phyloP scores from a whole-genome alignment of 495 filamentous ascomycete species.

The Sabuloglossum arenarium region DNA sequence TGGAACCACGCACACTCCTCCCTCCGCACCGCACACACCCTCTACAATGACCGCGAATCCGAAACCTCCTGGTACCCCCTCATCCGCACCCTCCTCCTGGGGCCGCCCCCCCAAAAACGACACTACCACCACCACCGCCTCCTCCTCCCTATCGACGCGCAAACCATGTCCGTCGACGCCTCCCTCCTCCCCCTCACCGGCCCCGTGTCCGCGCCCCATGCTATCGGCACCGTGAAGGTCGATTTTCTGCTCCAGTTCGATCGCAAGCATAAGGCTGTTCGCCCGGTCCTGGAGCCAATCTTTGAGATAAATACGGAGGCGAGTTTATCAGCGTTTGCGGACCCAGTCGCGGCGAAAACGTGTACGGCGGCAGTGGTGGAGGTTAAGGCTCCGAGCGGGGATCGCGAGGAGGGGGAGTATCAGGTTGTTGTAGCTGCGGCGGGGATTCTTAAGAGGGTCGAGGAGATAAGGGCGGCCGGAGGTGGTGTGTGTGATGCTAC shows the following conservation, averaged over 20 bases:
- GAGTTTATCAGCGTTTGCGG: not conserved
- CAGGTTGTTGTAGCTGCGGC: not conserved
- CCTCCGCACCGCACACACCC: not conserved
- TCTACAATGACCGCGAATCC: not conserved
- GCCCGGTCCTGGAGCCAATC: not conserved
- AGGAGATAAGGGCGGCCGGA: not conserved
- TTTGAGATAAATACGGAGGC: not conserved
- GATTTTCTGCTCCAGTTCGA: not conserved
- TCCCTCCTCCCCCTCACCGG: not conserved
- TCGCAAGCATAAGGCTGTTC: not conserved
- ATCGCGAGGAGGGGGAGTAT: not conserved
- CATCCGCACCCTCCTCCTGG: not conserved
- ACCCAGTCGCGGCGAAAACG: not conserved
- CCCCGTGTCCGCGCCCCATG: not conserved
- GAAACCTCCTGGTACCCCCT: not conserved
- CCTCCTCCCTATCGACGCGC: not conserved
- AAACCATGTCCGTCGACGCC: not conserved
- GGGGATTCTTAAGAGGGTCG: not conserved
- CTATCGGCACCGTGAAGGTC: not conserved
- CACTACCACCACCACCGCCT: not conserved
- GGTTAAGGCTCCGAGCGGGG: not conserved
- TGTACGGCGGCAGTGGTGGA: not conserved
- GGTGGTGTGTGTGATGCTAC: not conserved
- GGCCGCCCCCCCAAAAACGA: not conserved
- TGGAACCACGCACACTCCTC: not conserved